These are phyloP conservation scores for Suillus americanus DNA, from an alignment of 768 basidiomycete genomes.

Conservation along the genomic window DNA sequence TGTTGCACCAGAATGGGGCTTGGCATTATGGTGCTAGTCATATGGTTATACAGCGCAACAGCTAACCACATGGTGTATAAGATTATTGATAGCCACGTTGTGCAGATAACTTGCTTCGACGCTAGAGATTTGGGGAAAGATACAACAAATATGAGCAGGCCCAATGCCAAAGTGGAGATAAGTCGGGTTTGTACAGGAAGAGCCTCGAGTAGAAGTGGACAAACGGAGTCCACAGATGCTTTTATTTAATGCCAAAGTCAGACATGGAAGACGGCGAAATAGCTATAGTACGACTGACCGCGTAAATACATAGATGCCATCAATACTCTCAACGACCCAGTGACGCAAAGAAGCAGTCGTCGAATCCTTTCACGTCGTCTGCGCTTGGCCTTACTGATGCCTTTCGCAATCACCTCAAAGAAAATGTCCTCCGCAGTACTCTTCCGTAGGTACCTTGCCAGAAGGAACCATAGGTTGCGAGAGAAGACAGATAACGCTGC, in stretches of 20 bases:
- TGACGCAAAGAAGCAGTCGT: constrained; percentile 41
- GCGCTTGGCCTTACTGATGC: constrained; percentile 46
- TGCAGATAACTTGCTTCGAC: constrained; percentile 51
- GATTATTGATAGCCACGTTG: constrained; percentile 58
- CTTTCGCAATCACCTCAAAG: constrained; percentile 57
- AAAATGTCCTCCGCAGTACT: constrained; percentile 67
- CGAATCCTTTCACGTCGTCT: constrained; percentile 44
- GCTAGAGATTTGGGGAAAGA: constrained; percentile 55
- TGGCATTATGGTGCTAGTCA: constrained; percentile 41
- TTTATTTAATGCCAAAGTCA: constrained; percentile 12
- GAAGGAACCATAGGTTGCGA: constrained; percentile 74
- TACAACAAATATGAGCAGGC: constrained; percentile 46
- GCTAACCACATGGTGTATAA: constrained; percentile 64
- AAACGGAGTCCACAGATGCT: constrained; percentile 57
- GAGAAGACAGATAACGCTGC: constrained; percentile 60
- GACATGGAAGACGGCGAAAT: constrained; percentile 4
- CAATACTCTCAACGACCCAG: constrained; percentile 46
- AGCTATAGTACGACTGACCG: constrained; percentile 42
- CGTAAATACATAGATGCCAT: constrained; percentile 64
- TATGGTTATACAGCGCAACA: constrained; percentile 51
- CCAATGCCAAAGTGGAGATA: constrained; percentile 41
- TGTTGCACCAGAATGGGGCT: constrained; percentile 38
- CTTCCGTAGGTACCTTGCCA: constrained; percentile 69
- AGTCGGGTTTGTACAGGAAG: constrained; percentile 36
- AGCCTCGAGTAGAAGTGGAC: constrained; percentile 45